Evolutionary conservation across 148 eudicot genomes (phyloP).

Genomic region (Euryodendron excelsum): DNA sequence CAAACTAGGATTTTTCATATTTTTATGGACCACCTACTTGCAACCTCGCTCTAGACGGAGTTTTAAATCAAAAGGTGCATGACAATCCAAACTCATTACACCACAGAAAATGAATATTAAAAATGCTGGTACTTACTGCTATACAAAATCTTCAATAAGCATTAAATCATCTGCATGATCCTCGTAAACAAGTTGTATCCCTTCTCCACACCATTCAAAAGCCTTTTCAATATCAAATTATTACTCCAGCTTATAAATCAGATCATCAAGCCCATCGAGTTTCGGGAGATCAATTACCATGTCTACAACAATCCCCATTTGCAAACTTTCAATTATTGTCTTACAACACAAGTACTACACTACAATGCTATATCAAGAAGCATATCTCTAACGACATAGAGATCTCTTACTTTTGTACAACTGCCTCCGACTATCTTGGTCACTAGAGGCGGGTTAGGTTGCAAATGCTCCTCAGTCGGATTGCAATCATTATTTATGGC

Average conservation of each 20-base stretch:
- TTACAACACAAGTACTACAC: constrained; percentile 10
- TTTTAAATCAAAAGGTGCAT: neutral
- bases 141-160: neutral
- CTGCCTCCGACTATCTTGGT: constrained; percentile 35
- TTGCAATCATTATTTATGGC: constrained; percentile 19
- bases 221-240: neutral
- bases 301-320: neutral
- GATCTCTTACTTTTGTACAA: constrained; percentile 43
- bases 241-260: neutral
- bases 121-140: neutral
- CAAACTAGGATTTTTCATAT: too few species aligned
- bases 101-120: neutral
- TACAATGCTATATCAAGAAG: constrained; percentile 75
- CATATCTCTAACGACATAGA: constrained; percentile 56
- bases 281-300: neutral
- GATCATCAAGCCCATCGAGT: neutral
- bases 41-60: too few species aligned
- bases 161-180: neutral
- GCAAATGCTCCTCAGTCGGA: constrained; percentile 35
- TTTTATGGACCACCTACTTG: too few species aligned
- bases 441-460: constrained; percentile 44
- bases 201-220: neutral
- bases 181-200: neutral
- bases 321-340: neutral
- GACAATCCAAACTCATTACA: too few species aligned